Conservation (phyloP, 2,329 filamentous ascomycete species). For the Arthroderma uncinatum region DNA sequence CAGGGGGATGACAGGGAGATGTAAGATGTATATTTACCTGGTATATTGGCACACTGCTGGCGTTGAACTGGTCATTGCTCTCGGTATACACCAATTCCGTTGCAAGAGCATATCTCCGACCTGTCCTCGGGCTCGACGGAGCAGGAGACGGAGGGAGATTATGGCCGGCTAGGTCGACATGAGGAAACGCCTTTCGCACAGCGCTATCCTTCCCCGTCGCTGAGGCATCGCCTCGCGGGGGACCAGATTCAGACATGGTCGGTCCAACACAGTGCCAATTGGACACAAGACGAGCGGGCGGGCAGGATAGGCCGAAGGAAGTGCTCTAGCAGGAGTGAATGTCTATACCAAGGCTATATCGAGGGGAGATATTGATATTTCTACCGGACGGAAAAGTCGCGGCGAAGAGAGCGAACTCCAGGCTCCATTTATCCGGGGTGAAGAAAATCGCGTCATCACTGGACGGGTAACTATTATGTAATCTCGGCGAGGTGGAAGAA, state of each 20-base stretch:
- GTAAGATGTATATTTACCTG: conserved; percentile 42
- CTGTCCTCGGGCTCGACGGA: conserved; percentile 77
- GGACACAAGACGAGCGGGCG: background rate
- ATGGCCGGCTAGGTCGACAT: conserved; percentile 71
- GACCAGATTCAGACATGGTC: conserved; percentile 13
- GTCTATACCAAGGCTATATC: background rate
- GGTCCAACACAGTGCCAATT: too few species aligned
- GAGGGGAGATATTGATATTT: background rate
- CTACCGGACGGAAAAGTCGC: background rate
- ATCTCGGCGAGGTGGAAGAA: background rate
- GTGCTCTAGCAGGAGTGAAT: background rate
- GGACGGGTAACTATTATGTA: background rate
- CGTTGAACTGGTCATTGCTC: conserved; percentile 89
- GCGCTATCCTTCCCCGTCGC: conserved; percentile 7
- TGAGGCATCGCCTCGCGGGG: conserved; percentile 3
- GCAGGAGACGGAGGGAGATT: conserved; percentile 83
- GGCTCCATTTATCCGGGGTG: background rate
- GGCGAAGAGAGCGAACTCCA: too few species aligned
- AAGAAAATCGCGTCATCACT: conserved; percentile 1
- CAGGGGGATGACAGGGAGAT: background rate
- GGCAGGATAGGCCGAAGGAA: too few species aligned
- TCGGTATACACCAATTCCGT: conserved; percentile 97
- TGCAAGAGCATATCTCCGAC: conserved; percentile 80
- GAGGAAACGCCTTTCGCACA: conserved; percentile 40
- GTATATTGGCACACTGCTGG: conserved; percentile 94